These are phyloP conservation scores for Maudiozyma serrabonitensis DNA, from an alignment of 805 yeast species.

Conservation along the genomic window DNA sequence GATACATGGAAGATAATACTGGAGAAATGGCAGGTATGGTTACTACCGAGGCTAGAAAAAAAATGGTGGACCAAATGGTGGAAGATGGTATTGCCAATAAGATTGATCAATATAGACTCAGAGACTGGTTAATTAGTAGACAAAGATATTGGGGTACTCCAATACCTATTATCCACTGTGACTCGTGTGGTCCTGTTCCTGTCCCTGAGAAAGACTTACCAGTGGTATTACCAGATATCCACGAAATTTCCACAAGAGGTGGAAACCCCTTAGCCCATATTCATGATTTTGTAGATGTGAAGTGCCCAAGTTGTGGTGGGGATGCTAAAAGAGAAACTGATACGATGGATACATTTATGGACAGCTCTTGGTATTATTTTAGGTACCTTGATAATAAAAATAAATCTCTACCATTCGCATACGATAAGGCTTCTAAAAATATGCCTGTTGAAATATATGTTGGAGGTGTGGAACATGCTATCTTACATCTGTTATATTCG, in stretches of 20 bases:
- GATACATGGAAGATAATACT: conserved; percentile 40
- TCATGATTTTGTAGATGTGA: conserved; percentile 57
- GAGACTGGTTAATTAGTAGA: conserved; percentile 93
- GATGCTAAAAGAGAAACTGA: conserved; percentile 85
- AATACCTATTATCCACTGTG: conserved; percentile 88
- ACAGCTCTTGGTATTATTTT: conserved; percentile 93
- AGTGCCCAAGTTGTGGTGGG: conserved; percentile 72
- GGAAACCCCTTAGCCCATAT: conserved; percentile 62
- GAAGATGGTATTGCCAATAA: conserved; percentile 34
- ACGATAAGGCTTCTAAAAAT: conserved; percentile 37
- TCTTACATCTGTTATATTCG: conserved; percentile 77
- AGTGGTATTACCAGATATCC: conserved; percentile 59
- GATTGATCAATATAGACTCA: conserved; percentile 49
- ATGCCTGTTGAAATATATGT: conserved; percentile 86
- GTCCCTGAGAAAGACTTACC: conserved; percentile 87
- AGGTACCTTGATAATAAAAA: conserved; percentile 74
- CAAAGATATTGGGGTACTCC: conserved; percentile 99
- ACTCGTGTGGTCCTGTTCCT: conserved; percentile 77
- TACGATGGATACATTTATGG: conserved; percentile 98
- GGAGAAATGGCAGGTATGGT: conserved; percentile 44
- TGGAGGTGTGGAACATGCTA: conserved; percentile 97
- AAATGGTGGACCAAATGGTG: conserved; percentile 37
- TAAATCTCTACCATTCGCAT: conserved; percentile 40
- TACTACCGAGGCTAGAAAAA: conserved; percentile 40
- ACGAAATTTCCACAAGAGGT: conserved; percentile 38